These are phyloP conservation scores for Inonotus obliquus DNA, from an alignment of 1,284 basidiomycete genomes.

Conservation along the genomic window DNA sequence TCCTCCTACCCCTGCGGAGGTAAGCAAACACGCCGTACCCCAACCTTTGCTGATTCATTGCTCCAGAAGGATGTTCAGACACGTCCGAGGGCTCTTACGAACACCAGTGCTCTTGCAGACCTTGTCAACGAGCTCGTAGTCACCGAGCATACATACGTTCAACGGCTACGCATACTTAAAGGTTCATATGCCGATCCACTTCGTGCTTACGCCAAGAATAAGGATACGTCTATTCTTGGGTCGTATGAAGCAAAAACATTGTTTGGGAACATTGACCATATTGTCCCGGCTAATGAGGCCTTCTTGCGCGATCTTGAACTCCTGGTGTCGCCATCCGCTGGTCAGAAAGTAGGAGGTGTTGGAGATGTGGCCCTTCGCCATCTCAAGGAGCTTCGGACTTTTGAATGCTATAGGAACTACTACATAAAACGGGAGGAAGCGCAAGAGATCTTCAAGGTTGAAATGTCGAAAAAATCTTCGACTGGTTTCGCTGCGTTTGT, in stretches of 20 bases:
- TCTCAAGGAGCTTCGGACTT: conserved; percentile 75
- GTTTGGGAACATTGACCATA: conserved; percentile 90
- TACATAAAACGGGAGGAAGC: conserved; percentile 93
- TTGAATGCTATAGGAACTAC: conserved; percentile 89
- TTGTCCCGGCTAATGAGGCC: conserved; percentile 83
- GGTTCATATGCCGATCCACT: conserved; percentile 87
- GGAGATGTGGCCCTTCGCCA: conserved; percentile 86
- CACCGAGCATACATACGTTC: conserved; percentile 20
- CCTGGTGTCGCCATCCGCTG: conserved; percentile 59
- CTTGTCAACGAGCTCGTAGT: conserved; percentile 57
- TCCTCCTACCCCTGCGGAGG: background rate
- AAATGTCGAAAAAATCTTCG: conserved; percentile 71
- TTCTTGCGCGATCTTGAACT: conserved; percentile 84
- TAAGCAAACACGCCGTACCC: background rate
- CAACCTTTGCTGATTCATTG: background rate
- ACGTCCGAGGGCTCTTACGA: conserved; percentile 54
- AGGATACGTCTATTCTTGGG: conserved; percentile 83
- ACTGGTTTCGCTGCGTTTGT: conserved; percentile 75
- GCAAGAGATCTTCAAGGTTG: conserved; percentile 82
- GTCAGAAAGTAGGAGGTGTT: conserved; percentile 55
- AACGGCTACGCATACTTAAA: conserved; percentile 69
- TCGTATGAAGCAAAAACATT: conserved; percentile 88
- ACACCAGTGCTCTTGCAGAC: conserved; percentile 59
- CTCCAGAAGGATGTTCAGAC: conserved; percentile 38
- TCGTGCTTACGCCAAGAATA: conserved; percentile 77